Evolutionary conservation across 805 yeast species (phyloP), one percentile per base, ranked within the genome.

Genomic region (Yamadazyma tumulicola): DNA sequence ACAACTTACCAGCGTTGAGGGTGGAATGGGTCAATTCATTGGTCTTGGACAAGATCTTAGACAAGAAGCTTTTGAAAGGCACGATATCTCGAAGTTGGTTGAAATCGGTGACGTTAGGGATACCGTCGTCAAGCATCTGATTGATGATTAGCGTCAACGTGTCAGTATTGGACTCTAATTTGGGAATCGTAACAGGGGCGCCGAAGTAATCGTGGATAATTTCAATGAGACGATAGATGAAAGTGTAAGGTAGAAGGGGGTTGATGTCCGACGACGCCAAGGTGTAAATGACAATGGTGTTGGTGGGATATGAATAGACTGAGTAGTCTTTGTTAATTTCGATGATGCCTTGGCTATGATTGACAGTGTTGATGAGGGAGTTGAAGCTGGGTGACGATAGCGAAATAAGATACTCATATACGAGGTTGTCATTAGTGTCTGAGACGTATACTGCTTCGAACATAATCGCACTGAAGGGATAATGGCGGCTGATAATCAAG

Each of bases 111-210:
- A 75, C 64, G 43, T 74, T 75, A 2, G 96, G 95, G 21, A 72
- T 67, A 3, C 91, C 89, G 25, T 77, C 80, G 46, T 86, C 95
- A 10, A 88, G 51, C 77, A 85, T 76, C 51, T 85, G 93, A 49
- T 79, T 82, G 41, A 89, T 60, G 23, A 91, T 58, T 47, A 87
- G 64, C 20, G 83, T 72, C 29, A 88, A 58, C 1, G 84, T 76
- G 49, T 87, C 94, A 44, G 71, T 72, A 50, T 87, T 82, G 29
- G 81, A 74, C 35, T 74, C 80, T 8, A 93, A 59, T 45, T 79
- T 82, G 17, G 72, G 51, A 1, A 75, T 56, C 2, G 77, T 69
- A 19, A 88, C 51, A 2, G 79, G 79, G 3, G 56, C 38, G 15
- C 72, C 72, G 26, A 85, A 81, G 54, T 79, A 85, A 36, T 75